Evolutionary conservation across 1,284 basidiomycete genomes (phyloP).

Genomic region (Papiliotrema flavescens): DNA sequence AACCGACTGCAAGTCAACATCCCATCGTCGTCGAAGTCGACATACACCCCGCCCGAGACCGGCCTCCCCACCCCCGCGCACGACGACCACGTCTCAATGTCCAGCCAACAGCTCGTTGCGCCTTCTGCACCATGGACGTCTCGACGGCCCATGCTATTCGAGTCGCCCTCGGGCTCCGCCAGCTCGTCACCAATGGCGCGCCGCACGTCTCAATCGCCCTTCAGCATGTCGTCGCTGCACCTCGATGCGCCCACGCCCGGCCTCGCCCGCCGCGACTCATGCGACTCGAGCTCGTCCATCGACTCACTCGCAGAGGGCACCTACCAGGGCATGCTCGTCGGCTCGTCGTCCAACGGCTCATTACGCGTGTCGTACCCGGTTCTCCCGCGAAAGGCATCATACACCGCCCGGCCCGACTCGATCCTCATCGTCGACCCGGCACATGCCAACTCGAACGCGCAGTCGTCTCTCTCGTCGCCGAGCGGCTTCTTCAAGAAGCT

Average conservation of each 20-base stretch:
- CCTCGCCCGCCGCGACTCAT: conserved; percentile 28
- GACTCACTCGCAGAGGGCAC: conserved; percentile 10
- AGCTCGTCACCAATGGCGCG: conserved; percentile 1
- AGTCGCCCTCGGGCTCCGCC: neutral
- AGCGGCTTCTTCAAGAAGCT: conserved; percentile 12
- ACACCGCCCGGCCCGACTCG: conserved; percentile 20
- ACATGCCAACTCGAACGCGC: neutral
- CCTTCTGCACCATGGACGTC: conserved; percentile 4
- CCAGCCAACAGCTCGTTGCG: conserved; percentile 2
- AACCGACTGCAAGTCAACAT: conserved; percentile 18
- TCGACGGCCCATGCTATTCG: conserved; percentile 8
- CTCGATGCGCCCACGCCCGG: conserved; percentile 35
- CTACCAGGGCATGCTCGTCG: conserved; percentile 11
- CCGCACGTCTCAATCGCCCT: conserved; percentile 5
- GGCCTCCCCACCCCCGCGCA: conserved; percentile 7
- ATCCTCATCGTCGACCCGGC: conserved; percentile 13
- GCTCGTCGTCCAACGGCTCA: conserved; percentile 1
- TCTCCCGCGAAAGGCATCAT: conserved; percentile 30
- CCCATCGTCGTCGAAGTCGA: conserved; percentile 16
- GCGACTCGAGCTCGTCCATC: conserved; percentile 18
- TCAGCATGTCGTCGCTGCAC: conserved; percentile 19
- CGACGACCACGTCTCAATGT: neutral
- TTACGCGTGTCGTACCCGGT: conserved; percentile 12
- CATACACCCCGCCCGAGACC: conserved; percentile 9
- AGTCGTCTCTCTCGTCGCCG: conserved; percentile 1